These are phyloP conservation scores for Panellus pusillus DNA, from an alignment of 768 basidiomycete species.

Conservation along the genomic window DNA sequence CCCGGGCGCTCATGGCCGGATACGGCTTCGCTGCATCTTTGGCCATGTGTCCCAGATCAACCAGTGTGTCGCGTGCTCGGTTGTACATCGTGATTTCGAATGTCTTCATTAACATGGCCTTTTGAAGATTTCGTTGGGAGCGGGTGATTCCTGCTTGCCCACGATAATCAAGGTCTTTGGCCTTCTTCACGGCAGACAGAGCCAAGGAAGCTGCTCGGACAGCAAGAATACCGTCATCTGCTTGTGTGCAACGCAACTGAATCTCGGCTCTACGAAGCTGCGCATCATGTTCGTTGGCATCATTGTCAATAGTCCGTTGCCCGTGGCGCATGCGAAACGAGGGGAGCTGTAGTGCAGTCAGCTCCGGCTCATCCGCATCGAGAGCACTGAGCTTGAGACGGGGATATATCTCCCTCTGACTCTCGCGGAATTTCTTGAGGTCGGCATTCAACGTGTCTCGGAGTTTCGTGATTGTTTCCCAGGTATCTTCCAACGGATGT, in stretches of 20 bases:
- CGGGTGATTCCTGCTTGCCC: constrained; percentile 9
- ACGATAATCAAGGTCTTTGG: constrained; percentile 2
- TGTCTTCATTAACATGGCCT: constrained; percentile 3
- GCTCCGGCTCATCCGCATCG: constrained; percentile 13
- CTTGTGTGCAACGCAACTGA: constrained; percentile 4
- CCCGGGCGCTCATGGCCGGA: constrained; percentile 1
- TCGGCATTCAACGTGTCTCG: background rate
- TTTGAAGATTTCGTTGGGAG: constrained; percentile 1
- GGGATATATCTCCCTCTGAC: constrained; percentile 3
- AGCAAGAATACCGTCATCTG: background rate
- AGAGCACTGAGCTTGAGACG: constrained; percentile 4
- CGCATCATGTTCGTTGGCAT: background rate
- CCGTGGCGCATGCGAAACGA: constrained; percentile 9
- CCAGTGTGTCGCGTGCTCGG: background rate
- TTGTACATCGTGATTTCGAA: constrained; percentile 15
- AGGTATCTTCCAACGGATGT: constrained; percentile 8
- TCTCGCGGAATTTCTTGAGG: constrained; percentile 6
- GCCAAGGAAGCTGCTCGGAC: constrained; percentile 1
- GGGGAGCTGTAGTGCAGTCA: constrained; percentile 9
- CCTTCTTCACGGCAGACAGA: constrained; percentile 5
- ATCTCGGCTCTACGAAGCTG: constrained; percentile 2
- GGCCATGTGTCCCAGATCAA: constrained; percentile 7
- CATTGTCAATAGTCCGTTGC: background rate
- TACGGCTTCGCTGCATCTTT: constrained; percentile 2
- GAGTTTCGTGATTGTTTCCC: background rate